Evolutionary conservation across 768 basidiomycete species (phyloP), one percentile per base, ranked within the genome.

Genomic region (Mycena epipterygia): DNA sequence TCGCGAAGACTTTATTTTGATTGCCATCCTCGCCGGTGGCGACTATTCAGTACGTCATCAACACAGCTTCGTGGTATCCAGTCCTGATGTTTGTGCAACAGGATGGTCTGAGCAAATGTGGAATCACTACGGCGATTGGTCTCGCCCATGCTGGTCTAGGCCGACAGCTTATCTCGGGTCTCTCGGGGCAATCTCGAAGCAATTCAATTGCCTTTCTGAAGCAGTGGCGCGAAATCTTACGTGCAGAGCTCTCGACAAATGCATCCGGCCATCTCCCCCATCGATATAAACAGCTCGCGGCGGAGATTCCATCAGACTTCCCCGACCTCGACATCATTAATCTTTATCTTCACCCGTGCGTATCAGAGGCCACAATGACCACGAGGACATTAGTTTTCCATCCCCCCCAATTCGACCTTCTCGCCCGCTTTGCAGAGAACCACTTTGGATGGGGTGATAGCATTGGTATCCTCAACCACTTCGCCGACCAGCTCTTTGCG

Each of bases 21-120:
- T 85, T n/a, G 84, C 80, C 8, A 66, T 85, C 2, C 70, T 85
- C 12, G 76, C 79, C 23, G 84, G 85, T 7, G 85, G 85, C 1
- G 85, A 86, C 68, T 86, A 86, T 70, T 75, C 79, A 35, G 79
- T 80, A 42, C 74, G 77, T 79, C n/a, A 33, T 13, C 17, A 60
- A 32, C 29, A 46, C 17, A 5, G 30, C n/a, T 5, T 46, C 19
- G 6, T 1, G 29, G 5, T 9, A 23, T n/a, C 19, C 12, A n/a
- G 27, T 49, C 1, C n/a, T n/a, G n/a, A n/a, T n/a, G 13, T 27
- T 23, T 30, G 29, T 52, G 12, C n/a, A n/a, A n/a, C 21, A 64
- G 64, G 53, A 42, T 17, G 53, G 53, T 19, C 35, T 64, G 33
- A 7, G 1, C 17, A 46, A 64, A n/a, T 56, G 52, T 16, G 64